Conservation (phyloP, 176 grass and related monocot species). For the Aechmea fasciata region DNA sequence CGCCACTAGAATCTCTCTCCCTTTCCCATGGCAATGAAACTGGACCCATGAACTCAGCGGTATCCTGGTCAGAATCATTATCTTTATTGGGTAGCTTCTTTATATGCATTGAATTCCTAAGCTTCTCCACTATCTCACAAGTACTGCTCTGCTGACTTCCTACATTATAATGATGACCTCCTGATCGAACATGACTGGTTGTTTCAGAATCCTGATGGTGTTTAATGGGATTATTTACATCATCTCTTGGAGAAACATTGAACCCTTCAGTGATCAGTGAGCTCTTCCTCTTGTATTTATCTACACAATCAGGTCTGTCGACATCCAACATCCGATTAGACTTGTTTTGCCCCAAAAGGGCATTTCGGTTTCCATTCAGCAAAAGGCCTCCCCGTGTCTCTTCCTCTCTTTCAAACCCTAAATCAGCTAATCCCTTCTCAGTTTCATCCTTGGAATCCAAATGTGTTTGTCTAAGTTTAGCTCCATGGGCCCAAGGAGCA, state of each 20-base stretch:
- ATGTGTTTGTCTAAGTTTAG: neutral
- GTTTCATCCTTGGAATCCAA: constrained; percentile 5
- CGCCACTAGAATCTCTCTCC: constrained; percentile 18
- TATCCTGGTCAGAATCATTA: constrained; percentile 11
- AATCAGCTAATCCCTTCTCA: neutral
- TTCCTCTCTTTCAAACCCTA: constrained; percentile 5
- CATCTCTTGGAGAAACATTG: neutral
- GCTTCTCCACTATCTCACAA: constrained; percentile 31
- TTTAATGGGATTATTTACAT: constrained; percentile 3
- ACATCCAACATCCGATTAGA: neutral
- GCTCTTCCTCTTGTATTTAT: neutral
- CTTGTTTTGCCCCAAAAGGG: neutral
- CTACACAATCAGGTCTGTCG: neutral
- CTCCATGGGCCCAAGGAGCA: constrained; percentile 47
- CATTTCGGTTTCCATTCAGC: neutral
- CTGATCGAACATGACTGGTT: neutral
- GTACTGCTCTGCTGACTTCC: constrained; percentile 7
- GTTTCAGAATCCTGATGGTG: neutral
- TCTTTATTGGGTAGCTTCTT: constrained; percentile 5
- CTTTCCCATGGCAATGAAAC: constrained; percentile 74
- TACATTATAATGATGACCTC: neutral
- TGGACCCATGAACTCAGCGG: constrained; percentile 28
- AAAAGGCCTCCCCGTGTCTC: neutral
- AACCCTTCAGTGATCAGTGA: neutral
- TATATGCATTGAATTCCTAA: constrained; percentile 33